Base-by-base conservation (phyloP, 495 filamentous ascomycete genomes). In the Daldinia decipiens region DNA sequence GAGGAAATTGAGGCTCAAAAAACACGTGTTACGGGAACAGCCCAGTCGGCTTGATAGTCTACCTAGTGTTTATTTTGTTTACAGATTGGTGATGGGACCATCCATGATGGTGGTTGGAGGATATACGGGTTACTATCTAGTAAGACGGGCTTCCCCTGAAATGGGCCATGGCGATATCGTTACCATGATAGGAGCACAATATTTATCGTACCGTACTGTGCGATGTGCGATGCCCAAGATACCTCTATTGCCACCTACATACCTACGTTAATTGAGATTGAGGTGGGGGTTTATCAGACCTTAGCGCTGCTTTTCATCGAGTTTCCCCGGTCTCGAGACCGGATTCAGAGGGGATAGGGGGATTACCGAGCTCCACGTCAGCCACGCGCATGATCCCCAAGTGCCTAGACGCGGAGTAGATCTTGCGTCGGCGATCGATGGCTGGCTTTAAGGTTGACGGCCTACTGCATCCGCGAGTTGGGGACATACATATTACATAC, bases 401-500 rank as follows among this genome's bases (percentile, higher is more conserved):
- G 31, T 51, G 64, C 60, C 54, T 34, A 72, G 64, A 67, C 59
- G 70, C 70, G 55, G 59, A 72, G 70, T 11, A 68, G 59, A 67
- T 68, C 70, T 72, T 51, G 70, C 55, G 65, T 62, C 60, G 70
- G 65, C 63, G 70, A 72, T 72, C 61, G 31, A 40, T 55, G 63
- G 55, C 27, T 59, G 34, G 39, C 59, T 50, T 67, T 52, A 56
- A 62, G 38, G 9, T 59, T 65, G 26, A 57, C 39, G 52, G 62
- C 17, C 29, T 65, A 43, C 11, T 53, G 55, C 63, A 45, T 57
- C 52, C 27, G 27, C 50, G 50, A 53, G 5, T 17, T 29, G 24
- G 50, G 24, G 50, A 53, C 24, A n/a, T 53, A 53, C 15, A 29
- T 53, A 32, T 1, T 32, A 31, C 40, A 5, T 32, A 31, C 40